Conservation (phyloP, 2,329 filamentous ascomycete genomes). For the Aspergillus unguis region DNA sequence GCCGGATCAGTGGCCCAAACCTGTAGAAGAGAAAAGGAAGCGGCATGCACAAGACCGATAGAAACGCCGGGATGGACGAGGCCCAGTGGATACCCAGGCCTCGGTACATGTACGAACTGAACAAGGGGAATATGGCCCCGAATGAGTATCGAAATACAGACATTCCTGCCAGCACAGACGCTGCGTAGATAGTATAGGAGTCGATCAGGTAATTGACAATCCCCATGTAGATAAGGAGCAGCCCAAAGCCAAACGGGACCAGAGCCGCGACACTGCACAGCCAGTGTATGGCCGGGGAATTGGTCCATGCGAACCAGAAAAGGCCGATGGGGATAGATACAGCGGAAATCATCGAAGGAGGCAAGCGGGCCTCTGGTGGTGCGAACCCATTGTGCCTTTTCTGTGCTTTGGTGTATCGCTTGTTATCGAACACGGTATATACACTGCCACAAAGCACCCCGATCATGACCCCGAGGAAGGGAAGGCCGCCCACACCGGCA, state of each 20-base stretch:
- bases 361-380: constrained; percentile 1
- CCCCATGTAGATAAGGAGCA: not conserved
- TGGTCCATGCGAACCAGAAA: constrained; percentile 9
- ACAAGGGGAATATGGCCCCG: not conserved
- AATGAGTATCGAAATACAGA: not conserved
- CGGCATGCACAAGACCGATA: not conserved
- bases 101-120: not conserved
- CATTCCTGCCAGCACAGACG: not conserved
- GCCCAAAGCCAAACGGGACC: not conserved
- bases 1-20: not conserved
- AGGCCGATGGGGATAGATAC: constrained; percentile 1
- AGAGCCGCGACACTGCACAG: not conserved
- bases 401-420: constrained; percentile 6
- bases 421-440: not conserved
- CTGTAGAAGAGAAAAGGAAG: constrained; percentile 1
- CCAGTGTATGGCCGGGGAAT: not conserved
- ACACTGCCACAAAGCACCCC: constrained; percentile 27
- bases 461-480: constrained; percentile 1
- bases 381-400: not conserved
- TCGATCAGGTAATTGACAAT: constrained; percentile 3
- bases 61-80: not conserved
- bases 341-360: not conserved
- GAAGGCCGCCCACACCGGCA: not conserved
- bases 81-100: not conserved
- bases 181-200: constrained; percentile 3